phyloP scores from a whole-genome alignment of 2,329 filamentous ascomycete species.

The Chaetomium globosum region DNA sequence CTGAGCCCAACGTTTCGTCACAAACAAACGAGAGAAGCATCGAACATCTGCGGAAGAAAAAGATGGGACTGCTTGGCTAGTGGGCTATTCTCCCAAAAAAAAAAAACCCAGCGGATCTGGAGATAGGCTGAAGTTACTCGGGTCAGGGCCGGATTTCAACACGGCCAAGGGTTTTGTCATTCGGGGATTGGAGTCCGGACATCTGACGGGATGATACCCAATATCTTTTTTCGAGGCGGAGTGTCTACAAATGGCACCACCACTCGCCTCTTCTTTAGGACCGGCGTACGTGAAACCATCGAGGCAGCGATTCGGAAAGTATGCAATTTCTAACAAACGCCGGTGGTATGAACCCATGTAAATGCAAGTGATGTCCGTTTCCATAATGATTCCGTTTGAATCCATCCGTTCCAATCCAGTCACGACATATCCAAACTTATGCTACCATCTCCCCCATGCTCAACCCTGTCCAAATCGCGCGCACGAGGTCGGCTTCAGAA shows the following conservation, averaged over 20 bases:
- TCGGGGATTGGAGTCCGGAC: background rate
- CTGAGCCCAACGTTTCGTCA: constrained; percentile 49
- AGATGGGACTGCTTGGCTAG: constrained; percentile 30
- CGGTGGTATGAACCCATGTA: constrained; percentile 19
- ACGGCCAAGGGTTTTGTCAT: background rate
- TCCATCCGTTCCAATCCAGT: constrained; percentile 9
- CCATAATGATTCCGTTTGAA: background rate
- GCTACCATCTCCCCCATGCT: background rate
- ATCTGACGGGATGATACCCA: constrained; percentile 26
- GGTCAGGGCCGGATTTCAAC: background rate
- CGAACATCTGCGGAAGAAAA: constrained; percentile 37
- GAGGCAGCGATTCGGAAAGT: background rate
- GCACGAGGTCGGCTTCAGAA: background rate
- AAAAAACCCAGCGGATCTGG: background rate
- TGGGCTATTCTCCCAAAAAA: background rate
- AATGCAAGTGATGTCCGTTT: constrained; percentile 18
- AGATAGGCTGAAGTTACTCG: background rate
- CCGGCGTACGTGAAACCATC: background rate
- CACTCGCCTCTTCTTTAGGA: background rate
- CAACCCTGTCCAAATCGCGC: background rate
- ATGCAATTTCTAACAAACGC: constrained; percentile 22
- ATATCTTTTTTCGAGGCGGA: constrained; percentile 13
- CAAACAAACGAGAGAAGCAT: constrained; percentile 48
- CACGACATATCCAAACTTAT: constrained; percentile 14
- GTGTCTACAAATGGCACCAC: constrained; percentile 1